These are phyloP conservation scores for Hyphodiscus sp. DNA, from an alignment of 2,329 filamentous ascomycete species.

Conservation along the genomic window DNA sequence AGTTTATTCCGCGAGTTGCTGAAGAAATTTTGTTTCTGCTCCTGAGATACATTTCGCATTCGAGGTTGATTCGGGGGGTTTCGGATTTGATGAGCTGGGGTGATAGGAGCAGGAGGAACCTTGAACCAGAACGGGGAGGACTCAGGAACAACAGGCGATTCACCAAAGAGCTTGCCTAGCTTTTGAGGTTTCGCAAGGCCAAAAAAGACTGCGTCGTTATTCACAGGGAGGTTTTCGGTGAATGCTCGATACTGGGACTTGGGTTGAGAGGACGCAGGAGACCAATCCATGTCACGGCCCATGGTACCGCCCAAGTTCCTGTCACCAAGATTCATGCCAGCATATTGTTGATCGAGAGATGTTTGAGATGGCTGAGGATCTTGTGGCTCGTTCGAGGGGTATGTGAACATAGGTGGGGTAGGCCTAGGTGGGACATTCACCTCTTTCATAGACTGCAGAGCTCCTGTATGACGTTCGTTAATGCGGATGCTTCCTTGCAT, in stretches of 20 bases:
- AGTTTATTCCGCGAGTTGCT: constrained; percentile 13
- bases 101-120: constrained; percentile 61
- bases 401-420: neutral
- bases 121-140: constrained; percentile 58
- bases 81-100: constrained; percentile 54
- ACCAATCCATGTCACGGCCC: constrained; percentile 59
- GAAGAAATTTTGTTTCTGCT: constrained; percentile 47
- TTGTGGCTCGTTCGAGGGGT: neutral
- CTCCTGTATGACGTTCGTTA: neutral
- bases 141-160: constrained; percentile 15
- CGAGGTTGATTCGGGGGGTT: constrained; percentile 55
- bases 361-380: neutral
- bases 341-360: neutral
- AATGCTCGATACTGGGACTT: constrained; percentile 50
- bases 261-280: constrained; percentile 41
- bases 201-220: constrained; percentile 29
- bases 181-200: neutral
- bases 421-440: neutral
- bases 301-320: neutral
- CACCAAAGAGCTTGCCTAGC: constrained; percentile 17
- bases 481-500: neutral
- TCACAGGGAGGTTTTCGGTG: constrained; percentile 35
- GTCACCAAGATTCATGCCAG: neutral
- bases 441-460: neutral
- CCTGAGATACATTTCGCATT: constrained; percentile 40